Conservation (phyloP, 1,284 basidiomycete genomes). For the Microstroma glucosiphilum region DNA sequence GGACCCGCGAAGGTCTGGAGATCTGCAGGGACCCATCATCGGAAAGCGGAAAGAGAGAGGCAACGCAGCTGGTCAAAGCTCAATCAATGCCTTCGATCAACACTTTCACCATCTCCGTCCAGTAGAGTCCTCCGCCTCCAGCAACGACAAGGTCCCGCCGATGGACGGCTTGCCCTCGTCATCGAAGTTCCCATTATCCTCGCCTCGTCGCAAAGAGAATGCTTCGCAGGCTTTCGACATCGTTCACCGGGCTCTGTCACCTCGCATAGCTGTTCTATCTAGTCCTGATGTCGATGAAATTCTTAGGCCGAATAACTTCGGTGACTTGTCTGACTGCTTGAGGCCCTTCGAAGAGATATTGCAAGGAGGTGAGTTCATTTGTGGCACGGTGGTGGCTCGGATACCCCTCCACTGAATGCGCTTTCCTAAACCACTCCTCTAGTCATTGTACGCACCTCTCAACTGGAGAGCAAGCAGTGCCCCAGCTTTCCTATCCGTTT, state of each 20-base stretch:
- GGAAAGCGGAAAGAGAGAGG: no score
- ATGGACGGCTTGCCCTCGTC: no score
- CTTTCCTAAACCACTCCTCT: not conserved
- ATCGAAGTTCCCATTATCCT: not conserved
- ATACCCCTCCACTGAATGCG: no score
- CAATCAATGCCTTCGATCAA: no score
- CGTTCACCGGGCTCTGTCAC: conserved; percentile 38
- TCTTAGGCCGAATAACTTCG: conserved; percentile 25
- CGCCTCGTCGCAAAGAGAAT: conserved; percentile 5
- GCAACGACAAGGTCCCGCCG: no score
- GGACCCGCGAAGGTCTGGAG: no score
- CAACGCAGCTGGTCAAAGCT: no score
- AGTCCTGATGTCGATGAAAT: conserved; percentile 35
- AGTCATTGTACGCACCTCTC: conserved; percentile 43
- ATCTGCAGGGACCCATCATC: no score
- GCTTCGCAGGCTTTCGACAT: not conserved
- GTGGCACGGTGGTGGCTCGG: not conserved
- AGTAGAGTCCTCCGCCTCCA: no score
- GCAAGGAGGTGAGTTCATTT: conserved; percentile 18
- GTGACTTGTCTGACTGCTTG: conserved; percentile 34
- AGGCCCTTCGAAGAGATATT: conserved; percentile 38
- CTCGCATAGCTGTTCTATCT: conserved; percentile 39
- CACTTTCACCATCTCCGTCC: no score
- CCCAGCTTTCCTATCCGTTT: conserved; percentile 41
- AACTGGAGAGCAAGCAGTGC: conserved; percentile 35